A percentile compares a stretch with the other conserved stretches of the same genome.
These are phyloP conservation scores for Eucalyptus viminalis DNA, from an alignment of 345 rosid species.

Conservation along the genomic window DNA sequence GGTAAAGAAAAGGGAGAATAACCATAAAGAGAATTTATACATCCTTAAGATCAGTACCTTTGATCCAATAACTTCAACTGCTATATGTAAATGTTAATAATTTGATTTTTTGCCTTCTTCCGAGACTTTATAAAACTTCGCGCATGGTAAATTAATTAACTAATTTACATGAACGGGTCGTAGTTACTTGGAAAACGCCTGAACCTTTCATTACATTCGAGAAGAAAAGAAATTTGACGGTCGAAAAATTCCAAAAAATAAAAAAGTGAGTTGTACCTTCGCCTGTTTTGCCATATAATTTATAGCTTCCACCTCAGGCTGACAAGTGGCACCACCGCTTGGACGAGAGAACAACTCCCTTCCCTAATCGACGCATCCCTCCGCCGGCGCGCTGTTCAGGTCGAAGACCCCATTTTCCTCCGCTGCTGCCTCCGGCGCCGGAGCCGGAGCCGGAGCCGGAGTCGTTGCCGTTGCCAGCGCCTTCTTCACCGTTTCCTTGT, in stretches of 20 bases:
- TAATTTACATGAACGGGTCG: not conserved
- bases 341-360: not conserved
- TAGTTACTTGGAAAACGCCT: not conserved
- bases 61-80: not conserved
- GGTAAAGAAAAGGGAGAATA: not conserved
- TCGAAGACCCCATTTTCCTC: not conserved
- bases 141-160: not conserved
- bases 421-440: not conserved
- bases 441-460: not conserved
- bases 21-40: not conserved
- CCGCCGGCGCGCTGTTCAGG: slow-evolving; percentile 8
- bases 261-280: not conserved
- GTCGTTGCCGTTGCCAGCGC: not conserved
- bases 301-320: not conserved
- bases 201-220: not conserved
- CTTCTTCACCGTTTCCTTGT: not conserved
- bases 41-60: too few relatives aligned
- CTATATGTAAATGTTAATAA: not conserved
- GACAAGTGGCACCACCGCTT: not conserved
- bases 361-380: not conserved
- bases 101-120: not conserved
- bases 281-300: not conserved
- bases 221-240: not conserved
- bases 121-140: not conserved
- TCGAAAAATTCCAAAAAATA: not conserved